These are phyloP conservation scores for Cyclostephanos tholiformis DNA, from an alignment of 108 stramenopile genomes.

Conservation along the genomic window DNA sequence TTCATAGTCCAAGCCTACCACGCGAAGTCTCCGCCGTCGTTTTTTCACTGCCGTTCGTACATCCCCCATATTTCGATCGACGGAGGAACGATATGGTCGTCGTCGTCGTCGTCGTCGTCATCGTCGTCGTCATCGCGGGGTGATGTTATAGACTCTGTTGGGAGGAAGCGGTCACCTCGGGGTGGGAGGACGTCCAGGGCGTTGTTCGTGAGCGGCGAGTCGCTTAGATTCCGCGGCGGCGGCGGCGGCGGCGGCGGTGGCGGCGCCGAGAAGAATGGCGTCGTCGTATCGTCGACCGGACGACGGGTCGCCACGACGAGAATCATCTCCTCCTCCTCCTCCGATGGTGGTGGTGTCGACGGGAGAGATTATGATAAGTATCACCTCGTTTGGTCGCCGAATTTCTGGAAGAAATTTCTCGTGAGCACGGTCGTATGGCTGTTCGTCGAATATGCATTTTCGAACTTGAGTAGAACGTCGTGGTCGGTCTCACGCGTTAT, in stretches of 20 bases:
- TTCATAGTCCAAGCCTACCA: no score
- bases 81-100: background rate
- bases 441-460: background rate
- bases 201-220: background rate
- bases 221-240: background rate
- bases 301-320: background rate
- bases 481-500: background rate
- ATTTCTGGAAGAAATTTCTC: conserved; percentile 43
- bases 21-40: no score
- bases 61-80: background rate
- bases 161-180: background rate
- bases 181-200: no score
- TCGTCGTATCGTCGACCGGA: background rate
- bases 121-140: conserved; percentile 5
- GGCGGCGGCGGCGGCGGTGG: conserved; percentile 1
- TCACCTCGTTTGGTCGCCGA: conserved; percentile 43
- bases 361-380: conserved; percentile 14
- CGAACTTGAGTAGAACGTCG: background rate
- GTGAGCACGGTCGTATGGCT: conserved; percentile 14
- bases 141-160: background rate
- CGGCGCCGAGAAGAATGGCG: background rate
- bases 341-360: background rate
- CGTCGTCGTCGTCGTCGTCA: conserved; percentile 10
- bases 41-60: background rate
- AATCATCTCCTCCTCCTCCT: no score